These are phyloP conservation scores for Nakaseomyces nivariensis DNA, from an alignment of 1,139 yeast species.

Conservation along the genomic window DNA sequence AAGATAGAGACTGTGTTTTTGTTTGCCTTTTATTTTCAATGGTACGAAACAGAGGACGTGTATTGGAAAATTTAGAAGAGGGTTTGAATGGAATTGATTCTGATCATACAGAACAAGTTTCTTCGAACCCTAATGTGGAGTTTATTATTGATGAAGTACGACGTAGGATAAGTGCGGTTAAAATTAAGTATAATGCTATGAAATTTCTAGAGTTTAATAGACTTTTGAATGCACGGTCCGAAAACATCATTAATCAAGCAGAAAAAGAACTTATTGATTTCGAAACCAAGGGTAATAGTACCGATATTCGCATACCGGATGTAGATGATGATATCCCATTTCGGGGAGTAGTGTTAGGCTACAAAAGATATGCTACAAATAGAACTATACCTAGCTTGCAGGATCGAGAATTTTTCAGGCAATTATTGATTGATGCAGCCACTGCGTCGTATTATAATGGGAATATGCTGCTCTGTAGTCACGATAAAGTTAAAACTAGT, in stretches of 20 bases:
- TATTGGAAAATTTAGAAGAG: neutral
- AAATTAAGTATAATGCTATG: conserved; percentile 20
- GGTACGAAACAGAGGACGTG: neutral
- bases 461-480: conserved; percentile 17
- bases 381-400: conserved; percentile 17
- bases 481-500: conserved; percentile 6
- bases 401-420: conserved; percentile 22
- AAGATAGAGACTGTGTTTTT: no score
- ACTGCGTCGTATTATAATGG: conserved; percentile 21
- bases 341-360: conserved; percentile 20
- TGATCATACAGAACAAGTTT: neutral
- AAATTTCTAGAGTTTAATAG: conserved; percentile 19
- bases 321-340: conserved; percentile 13
- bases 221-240: conserved; percentile 9
- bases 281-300: conserved; percentile 3
- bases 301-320: conserved; percentile 5
- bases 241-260: conserved; percentile 3
- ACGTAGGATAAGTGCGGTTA: conserved; percentile 7
- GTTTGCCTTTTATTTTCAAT: neutral
- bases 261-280: neutral
- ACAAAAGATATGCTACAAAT: conserved; percentile 18
- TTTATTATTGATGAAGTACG: neutral
- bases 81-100: neutral
- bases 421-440: conserved; percentile 13
- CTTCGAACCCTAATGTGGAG: conserved; percentile 2